Conservation (phyloP, 139 green algal genomes). For the Coelastrella sp. region DNA sequence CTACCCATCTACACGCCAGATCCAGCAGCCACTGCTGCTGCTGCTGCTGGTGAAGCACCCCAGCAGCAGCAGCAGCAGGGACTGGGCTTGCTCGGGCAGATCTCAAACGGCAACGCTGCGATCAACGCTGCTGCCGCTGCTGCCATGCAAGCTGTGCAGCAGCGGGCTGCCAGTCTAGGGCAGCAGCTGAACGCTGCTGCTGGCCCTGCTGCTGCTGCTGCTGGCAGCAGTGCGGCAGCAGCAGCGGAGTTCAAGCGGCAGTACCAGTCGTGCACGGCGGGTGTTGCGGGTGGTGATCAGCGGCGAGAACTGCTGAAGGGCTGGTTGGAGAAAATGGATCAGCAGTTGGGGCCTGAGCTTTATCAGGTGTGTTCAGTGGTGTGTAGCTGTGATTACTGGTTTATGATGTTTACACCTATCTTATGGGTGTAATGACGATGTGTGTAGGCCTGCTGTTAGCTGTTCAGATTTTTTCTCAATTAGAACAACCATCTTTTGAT, state of each 20-base stretch:
- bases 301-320: not conserved
- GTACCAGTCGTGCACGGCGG: not conserved
- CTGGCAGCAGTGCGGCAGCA: not conserved
- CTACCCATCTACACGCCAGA: not conserved
- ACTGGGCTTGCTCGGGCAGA: not conserved
- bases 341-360: not conserved
- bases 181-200: not conserved
- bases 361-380: not conserved
- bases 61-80: not conserved
- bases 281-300: not conserved
- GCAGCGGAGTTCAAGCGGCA: not conserved
- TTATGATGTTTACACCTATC: not conserved
- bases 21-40: conserved; percentile 6
- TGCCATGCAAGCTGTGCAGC: not conserved
- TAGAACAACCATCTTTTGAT: too few species aligned
- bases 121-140: not conserved
- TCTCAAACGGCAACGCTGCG: not conserved
- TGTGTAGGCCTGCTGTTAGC: too few species aligned
- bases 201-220: not conserved
- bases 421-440: too few species aligned
- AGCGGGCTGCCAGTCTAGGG: not conserved
- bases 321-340: not conserved
- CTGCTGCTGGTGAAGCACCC: not conserved
- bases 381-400: not conserved
- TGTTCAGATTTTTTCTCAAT: too few species aligned